These are phyloP conservation scores for Trametes gibbosa DNA, from an alignment of 768 basidiomycete species.

Conservation along the genomic window DNA sequence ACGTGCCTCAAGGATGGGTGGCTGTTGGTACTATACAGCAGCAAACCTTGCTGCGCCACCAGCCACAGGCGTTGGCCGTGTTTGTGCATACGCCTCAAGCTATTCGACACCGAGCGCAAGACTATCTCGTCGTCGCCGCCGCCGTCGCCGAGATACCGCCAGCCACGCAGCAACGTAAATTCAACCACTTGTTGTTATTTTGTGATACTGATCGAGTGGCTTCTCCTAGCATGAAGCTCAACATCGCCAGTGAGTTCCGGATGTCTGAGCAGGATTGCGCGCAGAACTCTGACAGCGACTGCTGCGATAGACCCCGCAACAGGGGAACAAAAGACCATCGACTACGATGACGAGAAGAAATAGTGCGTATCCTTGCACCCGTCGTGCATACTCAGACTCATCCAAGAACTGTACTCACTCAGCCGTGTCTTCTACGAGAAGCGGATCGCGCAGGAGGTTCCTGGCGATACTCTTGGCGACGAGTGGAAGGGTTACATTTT, in stretches of 20 bases:
- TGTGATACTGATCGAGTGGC: neutral
- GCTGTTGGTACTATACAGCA: slow-evolving; percentile 56
- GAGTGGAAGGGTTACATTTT: slow-evolving; percentile 97
- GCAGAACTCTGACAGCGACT: slow-evolving; percentile 5
- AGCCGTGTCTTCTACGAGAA: slow-evolving; percentile 97
- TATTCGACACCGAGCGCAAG: slow-evolving; percentile 33
- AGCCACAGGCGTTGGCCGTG: slow-evolving; percentile 28
- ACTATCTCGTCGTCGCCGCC: slow-evolving; percentile 38
- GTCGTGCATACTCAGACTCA: neutral
- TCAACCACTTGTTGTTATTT: slow-evolving; percentile 30
- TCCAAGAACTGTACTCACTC: neutral
- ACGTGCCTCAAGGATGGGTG: slow-evolving; percentile 35
- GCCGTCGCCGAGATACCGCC: slow-evolving; percentile 34
- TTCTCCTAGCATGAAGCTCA: slow-evolving; percentile 82
- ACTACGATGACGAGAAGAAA: slow-evolving; percentile 88
- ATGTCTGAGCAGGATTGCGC: slow-evolving; percentile 4
- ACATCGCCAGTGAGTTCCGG: slow-evolving; percentile 82
- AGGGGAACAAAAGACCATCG: slow-evolving; percentile 94
- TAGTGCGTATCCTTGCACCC: slow-evolving; percentile 46
- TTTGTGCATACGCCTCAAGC: slow-evolving; percentile 27
- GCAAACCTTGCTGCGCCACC: slow-evolving; percentile 51
- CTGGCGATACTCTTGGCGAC: slow-evolving; percentile 86
- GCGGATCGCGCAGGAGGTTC: slow-evolving; percentile 93
- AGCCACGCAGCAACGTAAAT: slow-evolving; percentile 39
- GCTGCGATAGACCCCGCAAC: slow-evolving; percentile 80